Conservation (phyloP, 2,329 filamentous ascomycete species). For the Karstenula rhodostoma region DNA sequence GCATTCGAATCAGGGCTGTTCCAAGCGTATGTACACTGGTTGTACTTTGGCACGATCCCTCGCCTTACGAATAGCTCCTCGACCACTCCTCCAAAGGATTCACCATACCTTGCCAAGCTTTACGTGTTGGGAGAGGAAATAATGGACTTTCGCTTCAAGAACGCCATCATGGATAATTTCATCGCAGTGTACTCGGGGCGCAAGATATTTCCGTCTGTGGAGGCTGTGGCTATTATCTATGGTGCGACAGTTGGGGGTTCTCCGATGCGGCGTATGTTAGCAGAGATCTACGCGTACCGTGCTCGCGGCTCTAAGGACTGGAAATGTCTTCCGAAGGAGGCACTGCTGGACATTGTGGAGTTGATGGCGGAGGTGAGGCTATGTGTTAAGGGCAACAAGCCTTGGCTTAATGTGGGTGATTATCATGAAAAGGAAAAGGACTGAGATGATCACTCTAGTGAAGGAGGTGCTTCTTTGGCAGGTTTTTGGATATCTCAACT, state of each 20-base stretch:
- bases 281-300: too few species aligned
- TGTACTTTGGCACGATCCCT: slow-evolving; percentile 2
- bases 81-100: not conserved
- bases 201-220: too few species aligned
- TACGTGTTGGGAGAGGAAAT: slow-evolving; percentile 14
- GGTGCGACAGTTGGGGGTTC: too few species aligned
- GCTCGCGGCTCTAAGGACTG: too few species aligned
- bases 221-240: too few species aligned
- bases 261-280: too few species aligned
- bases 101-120: slow-evolving; percentile 2
- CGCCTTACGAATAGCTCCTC: not conserved
- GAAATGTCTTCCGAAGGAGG: too few species aligned
- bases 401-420: not conserved
- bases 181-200: too few species aligned
- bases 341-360: too few species aligned
- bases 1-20: slow-evolving; percentile 4
- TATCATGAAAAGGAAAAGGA: not conserved
- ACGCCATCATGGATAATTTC: not conserved
- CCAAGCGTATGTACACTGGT: slow-evolving; percentile 13
- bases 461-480: not conserved
- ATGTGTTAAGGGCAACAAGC: not conserved
- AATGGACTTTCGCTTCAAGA: slow-evolving; percentile 15
- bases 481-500: too few species aligned
- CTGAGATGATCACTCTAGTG: not conserved
- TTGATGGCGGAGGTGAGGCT: too few species aligned